Evolutionary conservation across 129 eudicot species (phyloP), one percentile per base, ranked within the genome.

Genomic region (Lactuca saligna): DNA sequence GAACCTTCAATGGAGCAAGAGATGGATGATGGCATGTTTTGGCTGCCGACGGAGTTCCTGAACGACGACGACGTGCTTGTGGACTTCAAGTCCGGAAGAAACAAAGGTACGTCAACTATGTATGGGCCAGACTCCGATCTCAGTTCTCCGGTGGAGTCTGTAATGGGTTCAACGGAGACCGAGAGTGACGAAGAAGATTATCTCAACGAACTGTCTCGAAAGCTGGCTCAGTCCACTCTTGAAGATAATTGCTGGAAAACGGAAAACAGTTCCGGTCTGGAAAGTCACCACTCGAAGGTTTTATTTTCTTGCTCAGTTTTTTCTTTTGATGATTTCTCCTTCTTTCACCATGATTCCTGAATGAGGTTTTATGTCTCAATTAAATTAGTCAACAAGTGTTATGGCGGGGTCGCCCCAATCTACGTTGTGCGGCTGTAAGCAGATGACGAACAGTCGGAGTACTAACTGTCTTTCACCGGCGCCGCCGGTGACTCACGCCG

Each of bases 121-220:
- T 6, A 17, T 2, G 56, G 77, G 20, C 60, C 70, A 2, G 42
- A 63, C 80, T 88, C 91, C 33, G 91, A 75, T 72, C 79, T 90
- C 63, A 77, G 85, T 55, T 87, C 91, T 3, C 87, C 87, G 10
- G 87, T 75, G 39, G 93, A 82, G 75, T 85, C 96, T 0, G 84
- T 80, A 4, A 46, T 77, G 10, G 82, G 89, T 6, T 81, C 86
- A 0, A 81, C 88, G 1, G 97, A 88, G 67, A 78, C 92, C 0
- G 97, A 88, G 75, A 88, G 96, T 79, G 98, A 88, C 31, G 98
- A 92, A 12, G 98, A 88, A 6, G 98, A 88, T 3, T 78, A 37
- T 14, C 56, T 86, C 14, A 41, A 65, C 37, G 87, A 76, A 39
- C 46, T 91, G 16, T 75, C 90, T 31, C 62, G 73, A 39, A 76